Percentiles rank a stretch among this genome's conserved stretches.
Conservation (phyloP, 306 rosid genomes). For the Gastrolobium villosum region DNA sequence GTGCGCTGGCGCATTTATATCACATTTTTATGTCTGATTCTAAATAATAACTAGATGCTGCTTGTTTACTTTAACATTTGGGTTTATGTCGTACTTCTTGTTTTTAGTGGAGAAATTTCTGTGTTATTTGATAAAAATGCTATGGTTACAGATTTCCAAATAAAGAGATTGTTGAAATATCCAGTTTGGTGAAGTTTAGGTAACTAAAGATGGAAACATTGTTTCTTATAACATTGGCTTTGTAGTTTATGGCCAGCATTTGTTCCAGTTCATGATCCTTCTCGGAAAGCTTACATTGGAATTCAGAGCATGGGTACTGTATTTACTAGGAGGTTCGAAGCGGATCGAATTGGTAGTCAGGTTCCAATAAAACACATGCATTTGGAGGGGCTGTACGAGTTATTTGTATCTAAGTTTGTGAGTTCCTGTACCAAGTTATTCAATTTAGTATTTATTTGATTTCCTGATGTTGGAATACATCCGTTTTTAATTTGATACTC, state of each 20-base stretch:
- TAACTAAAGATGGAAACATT: conserved; percentile 31
- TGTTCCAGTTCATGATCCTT: conserved; percentile 96
- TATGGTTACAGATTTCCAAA: neutral
- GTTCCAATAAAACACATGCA: conserved; percentile 94
- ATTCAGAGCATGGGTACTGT: conserved; percentile 98
- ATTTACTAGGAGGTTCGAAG: conserved; percentile 96
- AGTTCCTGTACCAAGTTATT: conserved; percentile 54
- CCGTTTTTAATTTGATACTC: conserved; percentile 37
- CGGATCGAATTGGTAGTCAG: conserved; percentile 88
- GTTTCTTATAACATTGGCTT: conserved; percentile 49
- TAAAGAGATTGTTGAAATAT: conserved; percentile 24
- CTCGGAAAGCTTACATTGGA: conserved; percentile 93
- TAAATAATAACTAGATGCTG: conserved; percentile 21
- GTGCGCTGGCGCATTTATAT: neutral
- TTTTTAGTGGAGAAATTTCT: conserved; percentile 24
- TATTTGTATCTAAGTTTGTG: conserved; percentile 94
- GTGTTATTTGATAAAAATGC: conserved; percentile 16
- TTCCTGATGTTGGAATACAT: conserved; percentile 37
- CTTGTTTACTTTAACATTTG: conserved; percentile 34
- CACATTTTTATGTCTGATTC: conserved; percentile 15
- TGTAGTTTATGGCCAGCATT: conserved; percentile 97
- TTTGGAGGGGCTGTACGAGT: conserved; percentile 92
- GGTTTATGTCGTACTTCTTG: neutral
- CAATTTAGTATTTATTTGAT: conserved; percentile 33
- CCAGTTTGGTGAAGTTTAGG: conserved; percentile 25